Conservation (phyloP, 2,329 filamentous ascomycete genomes). For the Fusarium equiseti region DNA sequence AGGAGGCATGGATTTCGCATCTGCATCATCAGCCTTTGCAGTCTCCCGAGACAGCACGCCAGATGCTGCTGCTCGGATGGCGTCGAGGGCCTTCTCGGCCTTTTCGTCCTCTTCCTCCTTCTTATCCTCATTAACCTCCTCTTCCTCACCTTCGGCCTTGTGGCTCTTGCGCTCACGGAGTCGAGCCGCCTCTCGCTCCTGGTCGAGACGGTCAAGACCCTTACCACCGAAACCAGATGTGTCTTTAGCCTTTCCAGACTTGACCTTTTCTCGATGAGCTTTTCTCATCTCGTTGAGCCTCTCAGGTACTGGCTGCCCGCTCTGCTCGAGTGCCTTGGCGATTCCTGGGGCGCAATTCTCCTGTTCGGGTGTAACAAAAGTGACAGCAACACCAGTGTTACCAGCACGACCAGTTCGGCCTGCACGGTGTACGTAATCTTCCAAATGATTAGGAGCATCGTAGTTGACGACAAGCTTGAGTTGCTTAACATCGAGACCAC, state of each 20-base stretch:
- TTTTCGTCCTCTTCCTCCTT: conserved; percentile 74
- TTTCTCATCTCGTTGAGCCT: conserved; percentile 73
- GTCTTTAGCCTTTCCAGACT: conserved; percentile 90
- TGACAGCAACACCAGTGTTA: conserved; percentile 94
- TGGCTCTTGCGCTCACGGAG: conserved; percentile 89
- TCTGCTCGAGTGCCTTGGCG: conserved; percentile 91
- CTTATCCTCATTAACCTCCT: conserved; percentile 85
- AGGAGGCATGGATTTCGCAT: conserved; percentile 54
- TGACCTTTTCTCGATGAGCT: conserved; percentile 88
- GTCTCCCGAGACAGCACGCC: conserved; percentile 66
- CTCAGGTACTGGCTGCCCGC: conserved; percentile 84
- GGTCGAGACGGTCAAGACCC: conserved; percentile 90
- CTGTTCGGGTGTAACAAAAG: conserved; percentile 91
- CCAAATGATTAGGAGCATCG: conserved; percentile 91
- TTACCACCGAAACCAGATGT: conserved; percentile 94
- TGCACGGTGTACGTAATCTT: conserved; percentile 96
- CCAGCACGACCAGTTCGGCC: conserved; percentile 95
- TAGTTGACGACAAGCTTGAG: conserved; percentile 97
- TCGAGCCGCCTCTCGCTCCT: conserved; percentile 88
- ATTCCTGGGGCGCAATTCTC: conserved; percentile 91
- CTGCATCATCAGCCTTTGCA: conserved; percentile 58
- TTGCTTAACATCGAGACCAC: conserved; percentile 95
- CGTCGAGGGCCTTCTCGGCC: conserved; percentile 74
- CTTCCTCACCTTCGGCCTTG: conserved; percentile 86
- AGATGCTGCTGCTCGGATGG: conserved; percentile 72